phyloP scores from a whole-genome alignment of 1,139 yeast genomes.

The Geotrichum siamense region DNA sequence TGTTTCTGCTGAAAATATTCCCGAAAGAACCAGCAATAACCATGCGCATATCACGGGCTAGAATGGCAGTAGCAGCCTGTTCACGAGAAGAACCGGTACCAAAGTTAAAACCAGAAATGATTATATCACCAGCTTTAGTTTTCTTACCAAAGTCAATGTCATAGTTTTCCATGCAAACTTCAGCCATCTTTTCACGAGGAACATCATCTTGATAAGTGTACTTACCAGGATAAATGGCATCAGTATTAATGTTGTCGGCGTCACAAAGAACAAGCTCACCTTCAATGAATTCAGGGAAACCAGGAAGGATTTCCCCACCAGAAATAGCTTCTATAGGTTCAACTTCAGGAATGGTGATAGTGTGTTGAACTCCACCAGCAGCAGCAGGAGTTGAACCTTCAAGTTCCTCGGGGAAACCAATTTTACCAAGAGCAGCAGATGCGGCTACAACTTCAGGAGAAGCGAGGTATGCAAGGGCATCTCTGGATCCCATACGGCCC shows the following conservation, averaged over 20 bases:
- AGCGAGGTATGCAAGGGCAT: conserved; percentile 91
- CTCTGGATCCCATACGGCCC: conserved; percentile 98
- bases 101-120: conserved; percentile 87
- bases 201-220: conserved; percentile 98
- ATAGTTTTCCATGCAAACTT: conserved; percentile 98
- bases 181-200: conserved; percentile 90
- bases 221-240: conserved; percentile 97
- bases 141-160: conserved; percentile 78
- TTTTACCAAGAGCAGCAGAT: conserved; percentile 86
- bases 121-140: conserved; percentile 81
- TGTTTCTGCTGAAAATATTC: conserved; percentile 89
- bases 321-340: conserved; percentile 30
- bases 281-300: conserved; percentile 79
- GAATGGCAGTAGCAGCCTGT: conserved; percentile 95
- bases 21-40: conserved; percentile 98
- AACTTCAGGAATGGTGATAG: conserved; percentile 36
- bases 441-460: conserved; percentile 99
- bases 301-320: conserved; percentile 66
- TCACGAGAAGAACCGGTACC: conserved; percentile 99
- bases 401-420: conserved; percentile 87
- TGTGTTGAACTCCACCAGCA: conserved; percentile 43
- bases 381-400: conserved; percentile 48
- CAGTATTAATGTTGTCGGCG: conserved; percentile 96
- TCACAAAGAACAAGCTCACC: conserved; percentile 95
- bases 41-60: conserved; percentile 86